Conservation (phyloP, 495 filamentous ascomycete species). For the Aspergillus steynii region DNA sequence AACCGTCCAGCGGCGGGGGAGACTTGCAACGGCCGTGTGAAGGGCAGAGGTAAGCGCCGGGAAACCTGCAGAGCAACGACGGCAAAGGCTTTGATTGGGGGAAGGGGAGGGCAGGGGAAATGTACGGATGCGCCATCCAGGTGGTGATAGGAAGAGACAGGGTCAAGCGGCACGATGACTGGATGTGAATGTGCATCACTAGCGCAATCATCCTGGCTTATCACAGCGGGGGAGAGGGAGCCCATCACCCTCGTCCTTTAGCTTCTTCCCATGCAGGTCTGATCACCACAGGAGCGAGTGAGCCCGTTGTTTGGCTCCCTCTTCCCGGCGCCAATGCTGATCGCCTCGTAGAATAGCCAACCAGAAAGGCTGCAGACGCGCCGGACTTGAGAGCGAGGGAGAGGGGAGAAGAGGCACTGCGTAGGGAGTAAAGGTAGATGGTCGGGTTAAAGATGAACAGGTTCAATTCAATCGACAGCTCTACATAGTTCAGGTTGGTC, state of each 20-base stretch:
- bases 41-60: slow-evolving; percentile 34
- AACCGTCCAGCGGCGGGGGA: not conserved
- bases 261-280: slow-evolving; percentile 33
- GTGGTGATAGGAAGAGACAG: slow-evolving; percentile 11
- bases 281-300: slow-evolving; percentile 31
- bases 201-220: slow-evolving; percentile 36
- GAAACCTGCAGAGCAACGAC: slow-evolving; percentile 21
- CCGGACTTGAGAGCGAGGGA: slow-evolving; percentile 14
- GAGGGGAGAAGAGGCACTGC: not conserved
- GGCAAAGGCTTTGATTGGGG: slow-evolving; percentile 31
- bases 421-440: no score
- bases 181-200: slow-evolving; percentile 19
- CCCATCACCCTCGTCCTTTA: slow-evolving; percentile 10
- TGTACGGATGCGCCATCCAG: slow-evolving; percentile 18
- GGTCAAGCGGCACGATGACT: slow-evolving; percentile 23
- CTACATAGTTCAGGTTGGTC: no score
- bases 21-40: slow-evolving; percentile 15
- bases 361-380: slow-evolving; percentile 35
- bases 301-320: slow-evolving; percentile 11
- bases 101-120: slow-evolving; percentile 11
- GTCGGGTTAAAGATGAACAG: no score
- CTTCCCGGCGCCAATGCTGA: slow-evolving; percentile 39
- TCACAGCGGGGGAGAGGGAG: slow-evolving; percentile 35
- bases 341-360: slow-evolving; percentile 33
- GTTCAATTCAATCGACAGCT: no score